Evolutionary conservation across 2,329 filamentous ascomycete genomes (phyloP), one percentile per base, ranked within the genome.

Genomic region (Penicillium carneum): DNA sequence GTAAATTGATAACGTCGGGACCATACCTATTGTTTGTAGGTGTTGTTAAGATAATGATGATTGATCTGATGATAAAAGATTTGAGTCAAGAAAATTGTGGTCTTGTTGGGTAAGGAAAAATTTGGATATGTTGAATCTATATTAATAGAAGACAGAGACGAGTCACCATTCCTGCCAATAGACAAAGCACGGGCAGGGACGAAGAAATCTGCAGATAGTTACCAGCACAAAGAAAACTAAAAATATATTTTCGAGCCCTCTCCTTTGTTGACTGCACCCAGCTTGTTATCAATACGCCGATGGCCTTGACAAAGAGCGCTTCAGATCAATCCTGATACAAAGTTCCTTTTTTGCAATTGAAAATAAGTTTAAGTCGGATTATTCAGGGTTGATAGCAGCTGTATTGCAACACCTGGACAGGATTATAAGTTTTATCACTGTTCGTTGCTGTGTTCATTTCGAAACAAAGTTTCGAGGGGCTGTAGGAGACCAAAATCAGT

Each of bases 201-300:
- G 11, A 16, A 38, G 47, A 36, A 26, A 12, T 3, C 16, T 36
- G 20, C 7, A 20, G 31, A 36, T n/a, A 33, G 1, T 29, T 18
- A 11, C 11, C 16, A 16, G 4, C 9, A 55, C 52, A 55, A 55
- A 55, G 52, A 48, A 2, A 47, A 14, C 11, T 38, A 55, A 47
- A 47, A 55, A 55, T 47, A 55, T 29, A 16, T 38, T 31, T 26
- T 11, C 31, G 11, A 38, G 31, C 2, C 20, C 6, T n/a, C 8
- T 55, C 38, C 52, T 55, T 55, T 55, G 33, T 47, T 55, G 14
- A 36, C 20, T 3, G 8, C 12, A 4, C 23, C 39, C 29, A 31
- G 36, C 4, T 10, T 31, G 31, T 23, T 53, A 8, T 12, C n/a
- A 14, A 45, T 16, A n/a, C 12, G 2, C 10, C 26, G 26, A 31